Conservation (phyloP, 768 basidiomycete species). For the Leccinum variicolor region DNA sequence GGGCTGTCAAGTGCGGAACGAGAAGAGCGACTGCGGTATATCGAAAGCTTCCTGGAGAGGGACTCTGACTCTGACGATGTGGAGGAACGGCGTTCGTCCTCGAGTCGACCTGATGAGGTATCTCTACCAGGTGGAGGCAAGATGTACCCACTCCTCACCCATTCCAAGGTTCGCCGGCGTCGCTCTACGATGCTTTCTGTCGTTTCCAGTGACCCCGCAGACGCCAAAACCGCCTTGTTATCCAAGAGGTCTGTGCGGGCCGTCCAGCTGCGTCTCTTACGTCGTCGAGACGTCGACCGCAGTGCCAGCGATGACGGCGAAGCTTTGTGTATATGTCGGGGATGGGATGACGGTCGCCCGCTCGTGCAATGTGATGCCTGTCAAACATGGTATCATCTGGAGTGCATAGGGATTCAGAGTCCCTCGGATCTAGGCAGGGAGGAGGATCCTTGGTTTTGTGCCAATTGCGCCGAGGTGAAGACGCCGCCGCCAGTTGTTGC, state of each 20-base stretch:
- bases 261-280: conserved; percentile 46
- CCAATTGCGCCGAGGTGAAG: conserved; percentile 44
- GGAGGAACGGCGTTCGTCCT: conserved; percentile 22
- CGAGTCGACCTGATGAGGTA: conserved; percentile 6
- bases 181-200: conserved; percentile 24
- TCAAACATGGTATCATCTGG: conserved; percentile 77
- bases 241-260: conserved; percentile 69
- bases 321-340: conserved; percentile 62
- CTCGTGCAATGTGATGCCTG: conserved; percentile 83
- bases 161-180: conserved; percentile 30
- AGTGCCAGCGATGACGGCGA: conserved; percentile 44
- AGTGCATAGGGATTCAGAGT: conserved; percentile 70
- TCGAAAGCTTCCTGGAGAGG: conserved; percentile 69
- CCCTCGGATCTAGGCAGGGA: conserved; percentile 66
- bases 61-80: conserved; percentile 57
- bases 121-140: conserved; percentile 50
- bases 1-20: conserved; percentile 52
- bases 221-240: conserved; percentile 69
- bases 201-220: conserved; percentile 67
- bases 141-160: conserved; percentile 51
- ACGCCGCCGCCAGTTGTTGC: conserved; percentile 37
- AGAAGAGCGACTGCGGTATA: conserved; percentile 59
- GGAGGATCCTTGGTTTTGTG: conserved; percentile 80
- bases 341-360: conserved; percentile 66
- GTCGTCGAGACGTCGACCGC: conserved; percentile 37